Conservation (phyloP, 148 eudicot species). For the Selenicereus undatus region DNA sequence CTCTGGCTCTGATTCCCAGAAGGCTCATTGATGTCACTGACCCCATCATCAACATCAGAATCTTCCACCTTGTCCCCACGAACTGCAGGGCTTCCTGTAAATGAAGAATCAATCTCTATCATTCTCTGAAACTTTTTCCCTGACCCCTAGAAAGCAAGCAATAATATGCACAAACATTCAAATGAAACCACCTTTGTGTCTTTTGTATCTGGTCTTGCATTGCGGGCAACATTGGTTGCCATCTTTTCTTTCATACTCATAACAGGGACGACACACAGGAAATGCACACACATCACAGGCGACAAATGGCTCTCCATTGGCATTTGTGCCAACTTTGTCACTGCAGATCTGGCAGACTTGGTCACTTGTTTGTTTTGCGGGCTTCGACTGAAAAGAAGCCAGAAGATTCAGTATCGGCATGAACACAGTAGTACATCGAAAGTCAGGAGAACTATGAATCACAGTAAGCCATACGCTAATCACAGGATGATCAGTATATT, state of each 20-base stretch:
- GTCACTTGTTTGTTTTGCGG: conserved; percentile 24
- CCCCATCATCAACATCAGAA: conserved; percentile 39
- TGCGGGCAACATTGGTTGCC: conserved; percentile 74
- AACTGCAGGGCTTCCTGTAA: conserved; percentile 39
- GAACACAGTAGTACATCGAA: background rate
- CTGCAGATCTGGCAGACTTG: conserved; percentile 75
- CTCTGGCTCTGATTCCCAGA: conserved; percentile 22
- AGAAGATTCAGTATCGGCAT: conserved; percentile 10
- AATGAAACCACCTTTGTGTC: conserved; percentile 48
- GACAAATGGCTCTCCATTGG: conserved; percentile 55
- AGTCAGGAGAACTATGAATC: background rate
- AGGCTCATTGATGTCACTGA: conserved; percentile 31
- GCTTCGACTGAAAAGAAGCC: conserved; percentile 15
- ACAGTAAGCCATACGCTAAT: background rate
- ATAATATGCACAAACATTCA: background rate
- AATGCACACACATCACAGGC: conserved; percentile 67
- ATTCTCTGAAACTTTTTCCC: background rate
- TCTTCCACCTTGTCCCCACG: conserved; percentile 40
- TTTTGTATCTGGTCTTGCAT: conserved; percentile 76
- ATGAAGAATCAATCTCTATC: conserved; percentile 8
- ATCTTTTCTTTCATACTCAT: conserved; percentile 72
- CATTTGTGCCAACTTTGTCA: conserved; percentile 48
- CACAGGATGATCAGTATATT: background rate
- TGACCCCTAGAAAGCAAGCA: background rate
- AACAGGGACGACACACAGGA: conserved; percentile 75